Evolutionary conservation across 2,329 filamentous ascomycete genomes (phyloP).

Genomic region (Rosellinia necatrix): DNA sequence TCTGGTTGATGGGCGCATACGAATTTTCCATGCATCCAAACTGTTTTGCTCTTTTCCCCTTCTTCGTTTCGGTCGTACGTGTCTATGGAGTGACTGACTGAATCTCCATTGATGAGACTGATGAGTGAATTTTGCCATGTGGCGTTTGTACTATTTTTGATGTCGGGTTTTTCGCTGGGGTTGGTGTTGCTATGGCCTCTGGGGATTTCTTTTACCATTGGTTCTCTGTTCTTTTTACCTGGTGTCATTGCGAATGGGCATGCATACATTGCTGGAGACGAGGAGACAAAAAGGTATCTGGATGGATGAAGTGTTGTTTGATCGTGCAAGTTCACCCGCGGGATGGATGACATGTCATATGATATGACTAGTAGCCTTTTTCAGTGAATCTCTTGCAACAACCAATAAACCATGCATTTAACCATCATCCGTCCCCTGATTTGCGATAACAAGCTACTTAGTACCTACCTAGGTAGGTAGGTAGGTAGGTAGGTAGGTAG

Average conservation of each 20-base stretch:
- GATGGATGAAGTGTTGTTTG: slow-evolving; percentile 5
- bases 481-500: no score
- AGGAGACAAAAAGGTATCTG: slow-evolving; percentile 5
- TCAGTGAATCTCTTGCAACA: slow-evolving; percentile 18
- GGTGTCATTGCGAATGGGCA: background rate
- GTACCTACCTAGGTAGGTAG: no score
- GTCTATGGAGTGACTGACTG: slow-evolving; percentile 2
- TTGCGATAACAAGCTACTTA: no score
- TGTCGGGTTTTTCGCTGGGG: background rate
- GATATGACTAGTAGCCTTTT: slow-evolving; percentile 28
- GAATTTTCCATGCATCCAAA: slow-evolving; percentile 21
- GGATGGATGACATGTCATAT: no score
- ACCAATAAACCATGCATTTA: slow-evolving; percentile 17
- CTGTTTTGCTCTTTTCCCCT: slow-evolving; percentile 6
- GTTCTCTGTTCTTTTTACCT: no score
- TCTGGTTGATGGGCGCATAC: slow-evolving; percentile 36
- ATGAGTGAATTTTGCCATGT: slow-evolving; percentile 8
- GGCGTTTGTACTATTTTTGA: slow-evolving; percentile 11
- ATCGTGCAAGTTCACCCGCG: no score
- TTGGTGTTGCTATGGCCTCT: background rate
- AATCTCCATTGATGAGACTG: slow-evolving; percentile 10
- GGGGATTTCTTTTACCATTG: no score
- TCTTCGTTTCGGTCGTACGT: background rate
- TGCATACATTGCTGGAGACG: background rate
- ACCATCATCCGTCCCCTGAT: no score